These are phyloP conservation scores for Persicaria tinctoria DNA, from an alignment of 148 eudicot species.

Conservation along the genomic window DNA sequence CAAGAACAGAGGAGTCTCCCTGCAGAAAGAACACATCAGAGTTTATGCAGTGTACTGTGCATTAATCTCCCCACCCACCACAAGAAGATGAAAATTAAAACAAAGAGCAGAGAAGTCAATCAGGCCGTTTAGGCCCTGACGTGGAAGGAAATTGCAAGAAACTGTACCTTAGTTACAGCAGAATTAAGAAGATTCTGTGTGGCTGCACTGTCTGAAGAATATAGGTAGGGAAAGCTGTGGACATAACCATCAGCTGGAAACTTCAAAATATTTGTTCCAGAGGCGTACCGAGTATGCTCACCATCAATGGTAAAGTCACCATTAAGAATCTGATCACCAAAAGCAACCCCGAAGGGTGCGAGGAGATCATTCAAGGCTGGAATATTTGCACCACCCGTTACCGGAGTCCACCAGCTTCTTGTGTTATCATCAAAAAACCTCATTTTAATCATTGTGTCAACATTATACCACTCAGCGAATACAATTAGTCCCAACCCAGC, in stretches of 20 bases:
- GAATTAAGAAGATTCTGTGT: constrained; percentile 63
- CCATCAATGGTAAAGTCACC: constrained; percentile 85
- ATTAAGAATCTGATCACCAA: constrained; percentile 90
- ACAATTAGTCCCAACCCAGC: constrained; percentile 83
- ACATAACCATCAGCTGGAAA: constrained; percentile 90
- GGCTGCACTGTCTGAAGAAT: constrained; percentile 79
- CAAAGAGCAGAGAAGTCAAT: background rate
- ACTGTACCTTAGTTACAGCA: constrained; percentile 50
- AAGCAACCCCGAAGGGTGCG: constrained; percentile 91
- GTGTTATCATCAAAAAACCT: constrained; percentile 97
- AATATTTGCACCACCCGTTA: constrained; percentile 91
- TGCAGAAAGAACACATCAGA: constrained; percentile 22
- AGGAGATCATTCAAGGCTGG: constrained; percentile 96
- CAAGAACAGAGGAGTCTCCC: constrained; percentile 74
- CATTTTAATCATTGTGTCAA: constrained; percentile 94
- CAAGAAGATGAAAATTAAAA: background rate
- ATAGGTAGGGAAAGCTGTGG: constrained; percentile 81
- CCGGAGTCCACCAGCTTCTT: constrained; percentile 99
- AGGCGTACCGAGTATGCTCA: constrained; percentile 86
- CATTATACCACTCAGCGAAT: constrained; percentile 97
- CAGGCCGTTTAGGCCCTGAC: background rate
- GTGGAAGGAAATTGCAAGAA: background rate
- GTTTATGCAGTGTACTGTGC: background rate
- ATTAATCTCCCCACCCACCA: background rate
- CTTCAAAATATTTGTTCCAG: constrained; percentile 81